phyloP scores from a whole-genome alignment of 2,329 filamentous ascomycete species.

The Sporothrix dimorphospora region DNA sequence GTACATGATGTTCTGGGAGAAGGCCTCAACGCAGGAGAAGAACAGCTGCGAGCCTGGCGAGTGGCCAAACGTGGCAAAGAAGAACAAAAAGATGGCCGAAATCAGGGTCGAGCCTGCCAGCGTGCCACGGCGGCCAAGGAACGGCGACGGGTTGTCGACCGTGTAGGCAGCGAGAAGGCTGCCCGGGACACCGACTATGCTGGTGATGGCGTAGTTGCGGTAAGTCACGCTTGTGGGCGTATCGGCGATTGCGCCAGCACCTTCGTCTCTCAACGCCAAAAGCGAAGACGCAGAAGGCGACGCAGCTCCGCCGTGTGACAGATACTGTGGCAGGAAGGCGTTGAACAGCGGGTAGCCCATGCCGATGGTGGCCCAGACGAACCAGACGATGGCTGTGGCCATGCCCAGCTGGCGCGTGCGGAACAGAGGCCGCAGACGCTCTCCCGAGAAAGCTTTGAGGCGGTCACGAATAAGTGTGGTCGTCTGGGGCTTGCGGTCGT shows the following conservation, averaged over 20 bases:
- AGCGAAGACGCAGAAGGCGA: conserved; percentile 41
- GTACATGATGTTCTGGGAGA: conserved; percentile 77
- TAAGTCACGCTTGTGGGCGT: conserved; percentile 59
- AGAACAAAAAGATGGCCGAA: conserved; percentile 69
- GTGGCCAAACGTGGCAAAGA: conserved; percentile 64
- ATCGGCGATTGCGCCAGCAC: conserved; percentile 39
- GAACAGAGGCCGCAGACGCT: conserved; percentile 70
- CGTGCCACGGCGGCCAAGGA: conserved; percentile 71
- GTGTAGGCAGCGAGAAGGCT: conserved; percentile 74
- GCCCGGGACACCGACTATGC: conserved; percentile 75
- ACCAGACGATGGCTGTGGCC: conserved; percentile 67
- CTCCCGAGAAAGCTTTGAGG: conserved; percentile 66
- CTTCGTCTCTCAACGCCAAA: conserved; percentile 32
- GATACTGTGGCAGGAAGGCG: conserved; percentile 85
- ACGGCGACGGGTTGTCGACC: conserved; percentile 65
- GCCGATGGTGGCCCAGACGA: conserved; percentile 80
- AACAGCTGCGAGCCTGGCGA: conserved; percentile 62
- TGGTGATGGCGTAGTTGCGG: conserved; percentile 81
- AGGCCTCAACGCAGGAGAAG: conserved; percentile 70
- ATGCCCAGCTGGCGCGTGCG: conserved; percentile 54
- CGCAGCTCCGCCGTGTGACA: conserved; percentile 58
- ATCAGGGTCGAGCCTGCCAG: conserved; percentile 69
- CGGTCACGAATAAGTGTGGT: conserved; percentile 57
- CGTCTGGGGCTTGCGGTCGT: conserved; percentile 31
- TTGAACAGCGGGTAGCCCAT: conserved; percentile 90